Base-by-base conservation (phyloP, 2,329 filamentous ascomycete genomes). In the Cadophora malorum region DNA sequence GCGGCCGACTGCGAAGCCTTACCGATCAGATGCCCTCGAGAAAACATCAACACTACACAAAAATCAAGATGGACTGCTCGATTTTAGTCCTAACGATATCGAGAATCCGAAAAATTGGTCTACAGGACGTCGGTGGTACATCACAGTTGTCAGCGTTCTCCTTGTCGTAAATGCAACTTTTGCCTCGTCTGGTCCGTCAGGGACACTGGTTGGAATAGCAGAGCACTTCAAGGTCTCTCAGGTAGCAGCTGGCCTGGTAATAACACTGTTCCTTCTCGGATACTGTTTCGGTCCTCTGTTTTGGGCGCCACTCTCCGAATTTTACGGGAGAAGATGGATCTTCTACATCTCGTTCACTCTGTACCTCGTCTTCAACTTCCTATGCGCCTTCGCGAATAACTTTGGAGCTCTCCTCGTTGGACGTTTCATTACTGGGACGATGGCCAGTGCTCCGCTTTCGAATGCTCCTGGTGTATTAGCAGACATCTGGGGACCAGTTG, bases 391-490 rank as follows among this genome's bases (percentile, higher is more conserved):
- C 14, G 81, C 86, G 0, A 80, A 85, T 64, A 88, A 85, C 70
- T 87, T 90, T 70, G 81, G 79, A 38, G 85, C 85, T 1, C 79
- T 93, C 2, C 79, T 92, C 23, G 82, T 91, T 9, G 82, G 91
- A 41, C 86, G 90, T 52, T 92, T 92, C 80, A 86, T 91, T 60
- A 85, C 85, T 2, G 88, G 88, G 50, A 80, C 85, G 1, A 90
- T 89, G 75, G 88, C 87, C 10, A 85, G 85, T 3, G 86, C 86
- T 8, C 84, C 87, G 1, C 79, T 90, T 70, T 89, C 86, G 35
- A 90, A 90, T 74, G 84, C 85, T 1, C 86, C 86, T 1, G 88
- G 87, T 64, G 85, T 88, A 9, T 86, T 89, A 68, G 86, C 87
- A 12, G 88, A 90, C 74, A 86, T 88, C 78, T 89, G 88, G 72